Evolutionary conservation across 352 stramenopile species (phyloP).

Genomic region (Blastocystis sp.): DNA sequence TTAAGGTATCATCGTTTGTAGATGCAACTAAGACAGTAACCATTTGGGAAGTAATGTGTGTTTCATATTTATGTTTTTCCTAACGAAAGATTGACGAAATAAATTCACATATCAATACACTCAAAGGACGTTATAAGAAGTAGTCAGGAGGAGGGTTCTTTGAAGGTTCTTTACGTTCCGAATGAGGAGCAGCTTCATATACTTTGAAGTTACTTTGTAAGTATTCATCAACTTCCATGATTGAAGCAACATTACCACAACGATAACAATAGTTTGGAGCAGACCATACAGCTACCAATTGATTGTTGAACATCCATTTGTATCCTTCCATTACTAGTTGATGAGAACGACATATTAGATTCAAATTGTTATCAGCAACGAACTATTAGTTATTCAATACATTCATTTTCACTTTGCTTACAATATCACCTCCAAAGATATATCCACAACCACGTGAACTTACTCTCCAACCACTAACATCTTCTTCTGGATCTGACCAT

Average conservation of each 20-base stretch:
- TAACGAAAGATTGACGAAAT: not conserved
- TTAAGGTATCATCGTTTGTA: too few species aligned
- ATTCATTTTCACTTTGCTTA: conserved; percentile 76
- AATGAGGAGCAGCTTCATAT: conserved; percentile 92
- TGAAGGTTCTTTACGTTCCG: conserved; percentile 85
- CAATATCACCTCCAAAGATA: conserved; percentile 93
- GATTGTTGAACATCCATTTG: conserved; percentile 87
- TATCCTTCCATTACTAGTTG: conserved; percentile 78
- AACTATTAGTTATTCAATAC: conserved; percentile 71
- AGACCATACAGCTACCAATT: conserved; percentile 93
- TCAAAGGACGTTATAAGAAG: conserved; percentile 82
- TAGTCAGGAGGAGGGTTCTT: conserved; percentile 97
- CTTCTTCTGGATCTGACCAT: conserved; percentile 65
- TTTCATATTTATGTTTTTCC: not conserved
- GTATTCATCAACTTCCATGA: conserved; percentile 97
- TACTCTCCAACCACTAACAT: conserved; percentile 95
- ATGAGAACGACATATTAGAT: conserved; percentile 93
- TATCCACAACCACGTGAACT: conserved; percentile 91
- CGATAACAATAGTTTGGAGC: conserved; percentile 97
- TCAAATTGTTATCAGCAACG: conserved; percentile 92
- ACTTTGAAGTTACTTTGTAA: conserved; percentile 74
- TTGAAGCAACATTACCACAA: conserved; percentile 94
- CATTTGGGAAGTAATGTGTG: not conserved
- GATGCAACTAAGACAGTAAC: not conserved
- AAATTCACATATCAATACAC: not conserved